These are phyloP conservation scores for Amylostereum areolatum DNA, from an alignment of 1,284 basidiomycete genomes.

Conservation along the genomic window DNA sequence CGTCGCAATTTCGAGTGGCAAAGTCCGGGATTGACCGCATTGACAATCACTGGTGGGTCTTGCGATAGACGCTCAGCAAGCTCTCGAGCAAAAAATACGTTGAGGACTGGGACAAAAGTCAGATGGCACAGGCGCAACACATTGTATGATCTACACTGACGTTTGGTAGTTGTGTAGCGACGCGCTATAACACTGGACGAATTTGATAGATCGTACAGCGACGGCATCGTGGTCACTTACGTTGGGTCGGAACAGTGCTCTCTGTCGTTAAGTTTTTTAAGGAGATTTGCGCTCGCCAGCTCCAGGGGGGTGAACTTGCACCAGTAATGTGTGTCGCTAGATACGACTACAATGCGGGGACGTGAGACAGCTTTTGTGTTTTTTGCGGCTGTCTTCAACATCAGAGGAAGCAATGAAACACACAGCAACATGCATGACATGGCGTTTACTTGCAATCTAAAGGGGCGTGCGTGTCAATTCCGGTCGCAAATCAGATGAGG, in stretches of 20 bases:
- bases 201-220: too few species aligned
- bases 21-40: slow-evolving; percentile 8
- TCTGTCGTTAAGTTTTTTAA: slow-evolving; percentile 22
- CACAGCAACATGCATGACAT: slow-evolving; percentile 32
- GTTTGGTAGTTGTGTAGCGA: slow-evolving; percentile 28
- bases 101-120: slow-evolving; percentile 27
- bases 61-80: slow-evolving; percentile 27
- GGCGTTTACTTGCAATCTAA: slow-evolving; percentile 38
- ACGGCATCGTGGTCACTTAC: too few species aligned
- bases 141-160: slow-evolving; percentile 17
- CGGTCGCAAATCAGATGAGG: background rate
- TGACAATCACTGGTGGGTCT: slow-evolving; percentile 24
- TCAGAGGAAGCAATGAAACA: slow-evolving; percentile 34
- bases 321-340: slow-evolving; percentile 22
- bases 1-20: background rate
- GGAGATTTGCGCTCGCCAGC: slow-evolving; percentile 18
- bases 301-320: slow-evolving; percentile 4
- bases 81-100: slow-evolving; percentile 36
- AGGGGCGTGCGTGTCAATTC: background rate
- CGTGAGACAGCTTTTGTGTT: slow-evolving; percentile 7
- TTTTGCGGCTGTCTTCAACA: slow-evolving; percentile 27
- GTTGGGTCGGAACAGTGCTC: too few species aligned
- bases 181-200: slow-evolving; percentile 14
- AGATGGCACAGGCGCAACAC: background rate
- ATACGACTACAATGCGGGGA: slow-evolving; percentile 20